These are phyloP conservation scores for Avicennia marina DNA, from an alignment of 257 asterid genomes.

Conservation along the genomic window DNA sequence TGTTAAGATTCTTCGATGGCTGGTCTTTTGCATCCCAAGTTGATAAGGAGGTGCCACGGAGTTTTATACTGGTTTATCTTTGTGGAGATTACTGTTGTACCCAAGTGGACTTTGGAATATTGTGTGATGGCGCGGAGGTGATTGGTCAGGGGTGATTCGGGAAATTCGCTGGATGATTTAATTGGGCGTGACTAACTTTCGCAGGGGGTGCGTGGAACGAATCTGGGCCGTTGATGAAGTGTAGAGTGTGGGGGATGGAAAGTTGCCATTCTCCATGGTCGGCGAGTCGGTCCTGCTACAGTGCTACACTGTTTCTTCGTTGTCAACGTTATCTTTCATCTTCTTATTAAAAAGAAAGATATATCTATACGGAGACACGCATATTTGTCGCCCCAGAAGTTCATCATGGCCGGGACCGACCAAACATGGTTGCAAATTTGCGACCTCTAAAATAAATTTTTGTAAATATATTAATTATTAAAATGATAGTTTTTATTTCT, in stretches of 20 bases:
- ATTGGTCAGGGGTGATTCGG: conserved; percentile 31
- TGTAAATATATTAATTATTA: no score
- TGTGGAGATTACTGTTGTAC: neutral
- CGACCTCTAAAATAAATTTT: no score
- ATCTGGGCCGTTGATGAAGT: conserved; percentile 34
- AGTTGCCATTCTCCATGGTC: conserved; percentile 55
- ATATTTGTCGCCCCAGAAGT: no score
- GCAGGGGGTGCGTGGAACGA: conserved; percentile 31
- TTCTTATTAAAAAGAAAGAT: no score
- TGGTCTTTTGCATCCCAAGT: neutral
- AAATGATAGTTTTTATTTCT: no score
- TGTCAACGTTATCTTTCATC: no score
- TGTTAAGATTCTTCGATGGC: neutral
- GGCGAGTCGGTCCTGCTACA: conserved; percentile 31
- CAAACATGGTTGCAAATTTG: no score
- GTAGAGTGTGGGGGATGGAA: conserved; percentile 39
- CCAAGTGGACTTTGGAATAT: conserved; percentile 18
- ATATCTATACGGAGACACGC: no score
- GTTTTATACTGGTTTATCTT: conserved; percentile 4
- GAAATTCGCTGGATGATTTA: conserved; percentile 18
- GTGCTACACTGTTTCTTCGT: no score
- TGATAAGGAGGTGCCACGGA: neutral
- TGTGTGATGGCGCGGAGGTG: neutral
- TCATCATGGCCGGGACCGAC: no score
- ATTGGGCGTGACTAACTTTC: conserved; percentile 38